These are phyloP conservation scores for Microcos paniculata DNA, from an alignment of 345 rosid genomes.

Conservation along the genomic window DNA sequence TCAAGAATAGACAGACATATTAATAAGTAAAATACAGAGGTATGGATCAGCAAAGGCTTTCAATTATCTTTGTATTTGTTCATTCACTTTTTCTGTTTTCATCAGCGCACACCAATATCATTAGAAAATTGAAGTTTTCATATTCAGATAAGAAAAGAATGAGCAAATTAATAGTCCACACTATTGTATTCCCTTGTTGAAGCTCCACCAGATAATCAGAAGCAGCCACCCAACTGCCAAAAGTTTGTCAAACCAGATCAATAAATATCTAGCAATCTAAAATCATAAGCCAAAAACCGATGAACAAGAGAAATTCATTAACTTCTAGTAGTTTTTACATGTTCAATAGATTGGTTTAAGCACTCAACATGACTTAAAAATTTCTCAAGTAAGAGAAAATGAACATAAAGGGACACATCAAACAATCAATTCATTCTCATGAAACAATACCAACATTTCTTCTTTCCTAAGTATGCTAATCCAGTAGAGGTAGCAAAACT, in stretches of 20 bases:
- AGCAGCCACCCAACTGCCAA: conserved; percentile 71
- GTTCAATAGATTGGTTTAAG: not conserved
- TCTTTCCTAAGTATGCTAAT: not conserved
- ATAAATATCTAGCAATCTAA: not conserved
- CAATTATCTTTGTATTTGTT: not conserved
- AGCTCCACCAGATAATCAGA: conserved; percentile 40
- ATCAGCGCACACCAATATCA: not conserved
- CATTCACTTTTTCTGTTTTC: conserved; percentile 19
- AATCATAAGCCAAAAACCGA: not conserved
- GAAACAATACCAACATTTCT: not conserved
- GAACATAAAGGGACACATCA: not conserved
- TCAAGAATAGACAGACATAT: not conserved
- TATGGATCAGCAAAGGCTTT: conserved; percentile 2
- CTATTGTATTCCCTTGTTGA: conserved; percentile 15
- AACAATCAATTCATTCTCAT: not conserved
- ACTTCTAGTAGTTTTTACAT: not conserved
- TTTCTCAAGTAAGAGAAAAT: not conserved
- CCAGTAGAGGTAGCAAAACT: not conserved
- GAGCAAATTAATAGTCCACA: not conserved
- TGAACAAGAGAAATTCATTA: no score
- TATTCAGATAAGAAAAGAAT: conserved; percentile 19
- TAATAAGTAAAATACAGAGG: not conserved
- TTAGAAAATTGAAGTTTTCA: conserved; percentile 17
- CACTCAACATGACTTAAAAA: not conserved
- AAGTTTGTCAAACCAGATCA: conserved; percentile 8